Conservation (phyloP, 345 rosid species). For the Brassica napus region DNA sequence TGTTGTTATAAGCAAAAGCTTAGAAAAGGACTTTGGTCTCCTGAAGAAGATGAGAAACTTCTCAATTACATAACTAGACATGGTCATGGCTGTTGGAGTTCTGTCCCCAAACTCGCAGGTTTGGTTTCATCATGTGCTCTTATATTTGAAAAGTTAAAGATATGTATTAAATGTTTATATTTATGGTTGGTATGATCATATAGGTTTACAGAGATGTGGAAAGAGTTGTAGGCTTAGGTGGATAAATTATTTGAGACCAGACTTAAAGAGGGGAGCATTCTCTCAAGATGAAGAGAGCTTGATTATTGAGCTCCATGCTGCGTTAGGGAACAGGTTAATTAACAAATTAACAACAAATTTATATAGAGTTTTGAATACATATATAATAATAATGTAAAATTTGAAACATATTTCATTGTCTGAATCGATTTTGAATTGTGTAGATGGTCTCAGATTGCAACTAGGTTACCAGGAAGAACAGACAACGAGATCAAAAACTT, state of each 20-base stretch:
- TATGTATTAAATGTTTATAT: not conserved
- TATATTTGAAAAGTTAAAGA: not conserved
- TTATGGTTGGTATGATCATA: conserved; percentile 26
- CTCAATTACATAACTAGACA: conserved; percentile 64
- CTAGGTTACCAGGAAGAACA: conserved; percentile 60
- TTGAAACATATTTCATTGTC: not conserved
- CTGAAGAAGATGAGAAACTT: conserved; percentile 86
- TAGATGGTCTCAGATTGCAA: conserved; percentile 76
- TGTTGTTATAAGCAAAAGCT: conserved; percentile 75
- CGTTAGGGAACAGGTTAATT: conserved; percentile 59
- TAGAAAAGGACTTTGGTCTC: conserved; percentile 88
- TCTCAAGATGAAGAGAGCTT: conserved; percentile 64
- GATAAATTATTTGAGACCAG: conserved; percentile 93
- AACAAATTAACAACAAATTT: not conserved
- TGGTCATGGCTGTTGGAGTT: conserved; percentile 91
- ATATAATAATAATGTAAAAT: not conserved
- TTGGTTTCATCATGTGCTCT: conserved; percentile 10
- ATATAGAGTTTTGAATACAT: not conserved
- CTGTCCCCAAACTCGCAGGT: conserved; percentile 89
- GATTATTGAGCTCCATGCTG: conserved; percentile 59
- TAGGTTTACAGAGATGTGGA: conserved; percentile 44
- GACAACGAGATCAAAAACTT: conserved; percentile 69
- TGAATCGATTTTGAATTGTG: not conserved
- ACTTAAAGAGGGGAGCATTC: conserved; percentile 77
- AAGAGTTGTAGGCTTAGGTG: conserved; percentile 92